Percentiles rank a stretch among this genome's conserved stretches.
Conservation (phyloP, 208 protist species). For the Balamuthia mandrillaris region DNA sequence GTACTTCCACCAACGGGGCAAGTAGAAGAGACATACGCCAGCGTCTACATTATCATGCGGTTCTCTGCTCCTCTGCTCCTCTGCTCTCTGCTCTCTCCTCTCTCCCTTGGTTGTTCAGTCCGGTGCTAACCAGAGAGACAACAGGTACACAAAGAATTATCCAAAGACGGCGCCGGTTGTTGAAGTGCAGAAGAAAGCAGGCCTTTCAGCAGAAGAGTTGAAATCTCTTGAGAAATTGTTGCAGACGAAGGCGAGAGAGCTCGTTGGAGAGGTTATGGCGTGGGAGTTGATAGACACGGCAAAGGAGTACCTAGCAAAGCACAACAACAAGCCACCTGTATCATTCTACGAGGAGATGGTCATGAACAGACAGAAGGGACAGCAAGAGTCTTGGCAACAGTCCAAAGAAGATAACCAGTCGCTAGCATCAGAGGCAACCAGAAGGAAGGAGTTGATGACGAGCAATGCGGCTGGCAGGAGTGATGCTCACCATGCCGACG, state of each 20-base stretch:
- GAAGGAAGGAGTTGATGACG: no score
- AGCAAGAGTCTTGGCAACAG: neutral
- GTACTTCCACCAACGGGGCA: neutral
- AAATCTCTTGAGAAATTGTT: neutral
- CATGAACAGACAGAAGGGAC: neutral
- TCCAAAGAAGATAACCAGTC: neutral
- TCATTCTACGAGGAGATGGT: constrained; percentile 36
- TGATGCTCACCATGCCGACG: no score
- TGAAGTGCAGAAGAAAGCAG: constrained; percentile 18
- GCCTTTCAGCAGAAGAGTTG: constrained; percentile 11
- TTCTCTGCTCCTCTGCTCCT: neutral
- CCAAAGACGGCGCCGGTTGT: neutral
- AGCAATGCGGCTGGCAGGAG: no score
- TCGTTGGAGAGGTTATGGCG: neutral
- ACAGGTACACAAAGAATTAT: neutral
- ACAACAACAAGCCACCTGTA: constrained; percentile 11
- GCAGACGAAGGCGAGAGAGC: neutral
- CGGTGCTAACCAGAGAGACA: neutral
- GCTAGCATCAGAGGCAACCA: neutral
- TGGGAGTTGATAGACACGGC: neutral
- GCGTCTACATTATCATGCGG: constrained; percentile 7
- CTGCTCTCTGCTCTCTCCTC: neutral
- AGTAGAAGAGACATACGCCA: constrained; percentile 23
- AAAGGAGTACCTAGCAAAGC: neutral
- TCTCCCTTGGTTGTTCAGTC: neutral